Base-by-base conservation (phyloP, 768 basidiomycete species). In the Mycena latifolia region DNA sequence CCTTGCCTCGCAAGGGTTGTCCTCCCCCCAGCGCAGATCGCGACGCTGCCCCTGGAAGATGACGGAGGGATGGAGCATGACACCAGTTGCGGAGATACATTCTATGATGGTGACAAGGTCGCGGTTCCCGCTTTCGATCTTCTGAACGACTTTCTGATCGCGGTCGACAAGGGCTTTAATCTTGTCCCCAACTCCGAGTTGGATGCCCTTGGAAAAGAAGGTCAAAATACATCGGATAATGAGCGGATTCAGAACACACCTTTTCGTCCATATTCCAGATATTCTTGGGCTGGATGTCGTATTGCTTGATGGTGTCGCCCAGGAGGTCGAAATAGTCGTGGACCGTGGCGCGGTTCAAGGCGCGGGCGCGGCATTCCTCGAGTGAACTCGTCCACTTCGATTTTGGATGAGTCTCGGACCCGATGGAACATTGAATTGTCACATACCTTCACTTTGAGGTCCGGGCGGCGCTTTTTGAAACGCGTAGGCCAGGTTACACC, bases 51-150 rank as follows among this genome's bases (percentile, higher is more conserved):
- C 68, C 56, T 69, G 58, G 63, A 81, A 83, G 47, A 85, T 76
- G 27, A 85, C 77, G 15, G 72, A 72, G 6, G 84, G 81, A n/a
- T 54, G 67, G 7, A 83, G 48, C 7, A 71, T 70, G 9, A 69
- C 59, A 10, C 85, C 84, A 75, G 81, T 81, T 15, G 84, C 81
- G 45, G 77, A 82, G 12, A 83, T 70, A 52, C 76, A 74, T 66
- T 86, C 82, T 46, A 87, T 79, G 35, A 85, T 71, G 0, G 84
- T 86, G 24, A 86, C 79, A 4, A 84, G 76, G 67, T 86, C 81
- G 3, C 79, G 69, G 59, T 81, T 79, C 4, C 72, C 79, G 71
- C 72, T 74, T 25, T 71, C 68, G 17, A 78, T 65, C 20, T 74
- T 55, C 37, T 71, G 61, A 3, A 67, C 66, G 18, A 47, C 57